Evolutionary conservation across 2,329 filamentous ascomycete species (phyloP).

Genomic region (Calonectria multiphialidica): DNA sequence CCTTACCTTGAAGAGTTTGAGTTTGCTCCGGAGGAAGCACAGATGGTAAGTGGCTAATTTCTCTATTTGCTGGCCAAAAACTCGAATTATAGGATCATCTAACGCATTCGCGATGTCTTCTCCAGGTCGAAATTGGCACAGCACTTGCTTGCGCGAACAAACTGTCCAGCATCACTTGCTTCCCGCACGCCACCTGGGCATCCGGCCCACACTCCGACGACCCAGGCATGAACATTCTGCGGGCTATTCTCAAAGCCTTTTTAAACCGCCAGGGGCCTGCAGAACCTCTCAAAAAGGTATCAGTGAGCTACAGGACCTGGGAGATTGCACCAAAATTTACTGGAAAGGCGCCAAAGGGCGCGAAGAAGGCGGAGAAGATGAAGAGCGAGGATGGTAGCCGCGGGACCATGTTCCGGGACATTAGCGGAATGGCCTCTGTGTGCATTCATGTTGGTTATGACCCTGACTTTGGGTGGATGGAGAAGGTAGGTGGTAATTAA

Average conservation of each 20-base stretch:
- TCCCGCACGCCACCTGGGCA: neutral
- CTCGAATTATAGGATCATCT: neutral
- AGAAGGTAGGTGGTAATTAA: slow-evolving; percentile 7
- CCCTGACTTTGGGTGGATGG: slow-evolving; percentile 15
- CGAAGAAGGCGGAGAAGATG: slow-evolving; percentile 19
- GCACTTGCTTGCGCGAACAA: slow-evolving; percentile 16
- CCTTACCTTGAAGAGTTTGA: slow-evolving; percentile 18
- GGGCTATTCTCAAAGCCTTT: neutral
- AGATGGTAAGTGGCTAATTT: slow-evolving; percentile 21
- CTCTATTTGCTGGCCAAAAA: neutral
- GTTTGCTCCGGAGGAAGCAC: slow-evolving; percentile 14
- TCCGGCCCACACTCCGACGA: neutral
- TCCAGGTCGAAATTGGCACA: slow-evolving; percentile 23
- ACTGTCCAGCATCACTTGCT: slow-evolving; percentile 17
- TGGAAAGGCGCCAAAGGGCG: slow-evolving; percentile 16
- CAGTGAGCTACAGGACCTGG: neutral
- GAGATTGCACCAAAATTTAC: slow-evolving; percentile 25
- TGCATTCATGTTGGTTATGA: neutral
- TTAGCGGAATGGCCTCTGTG: neutral
- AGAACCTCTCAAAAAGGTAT: slow-evolving; percentile 20
- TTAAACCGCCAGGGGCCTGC: neutral
- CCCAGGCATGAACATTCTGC: neutral
- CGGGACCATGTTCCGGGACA: slow-evolving; percentile 20
- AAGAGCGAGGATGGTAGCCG: neutral
- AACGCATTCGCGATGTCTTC: neutral